Conservation (phyloP, 2,329 filamentous ascomycete species). For the Claviceps lovelessii region DNA sequence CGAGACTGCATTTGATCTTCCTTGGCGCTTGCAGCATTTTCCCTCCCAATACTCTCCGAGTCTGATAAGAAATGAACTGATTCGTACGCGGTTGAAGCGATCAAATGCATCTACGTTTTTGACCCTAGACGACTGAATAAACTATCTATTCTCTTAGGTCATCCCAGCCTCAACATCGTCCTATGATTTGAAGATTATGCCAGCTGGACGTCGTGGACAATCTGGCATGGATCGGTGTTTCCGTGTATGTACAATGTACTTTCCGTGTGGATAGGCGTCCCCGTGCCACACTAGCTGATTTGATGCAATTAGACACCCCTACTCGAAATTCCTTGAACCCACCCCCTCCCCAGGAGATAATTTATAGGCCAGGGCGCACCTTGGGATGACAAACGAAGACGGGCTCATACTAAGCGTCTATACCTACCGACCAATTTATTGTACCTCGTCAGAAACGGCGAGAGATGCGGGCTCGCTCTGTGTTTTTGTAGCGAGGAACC, state of each 20-base stretch:
- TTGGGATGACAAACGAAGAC: neutral
- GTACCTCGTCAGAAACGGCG: neutral
- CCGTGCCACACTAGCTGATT: neutral
- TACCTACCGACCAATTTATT: neutral
- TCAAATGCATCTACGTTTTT: neutral
- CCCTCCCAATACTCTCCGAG: neutral
- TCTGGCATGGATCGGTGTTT: neutral
- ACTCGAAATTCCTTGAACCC: too few species aligned
- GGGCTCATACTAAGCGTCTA: neutral
- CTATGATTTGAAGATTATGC: neutral
- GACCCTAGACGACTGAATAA: neutral
- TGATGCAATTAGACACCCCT: neutral
- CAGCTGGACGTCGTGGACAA: neutral
- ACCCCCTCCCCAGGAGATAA: neutral
- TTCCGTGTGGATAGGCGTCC: neutral
- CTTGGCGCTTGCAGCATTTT: neutral
- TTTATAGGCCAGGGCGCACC: neutral
- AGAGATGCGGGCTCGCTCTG: slow-evolving; percentile 6
- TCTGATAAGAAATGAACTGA: too few species aligned
- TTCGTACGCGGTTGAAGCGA: too few species aligned
- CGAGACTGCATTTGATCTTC: neutral
- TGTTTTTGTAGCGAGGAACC: neutral
- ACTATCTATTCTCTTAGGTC: neutral
- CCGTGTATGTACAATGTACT: too few species aligned
- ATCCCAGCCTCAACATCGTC: neutral